phyloP scores from a whole-genome alignment of 2,329 filamentous ascomycete species.

The Paraphoma chrysanthemicola region DNA sequence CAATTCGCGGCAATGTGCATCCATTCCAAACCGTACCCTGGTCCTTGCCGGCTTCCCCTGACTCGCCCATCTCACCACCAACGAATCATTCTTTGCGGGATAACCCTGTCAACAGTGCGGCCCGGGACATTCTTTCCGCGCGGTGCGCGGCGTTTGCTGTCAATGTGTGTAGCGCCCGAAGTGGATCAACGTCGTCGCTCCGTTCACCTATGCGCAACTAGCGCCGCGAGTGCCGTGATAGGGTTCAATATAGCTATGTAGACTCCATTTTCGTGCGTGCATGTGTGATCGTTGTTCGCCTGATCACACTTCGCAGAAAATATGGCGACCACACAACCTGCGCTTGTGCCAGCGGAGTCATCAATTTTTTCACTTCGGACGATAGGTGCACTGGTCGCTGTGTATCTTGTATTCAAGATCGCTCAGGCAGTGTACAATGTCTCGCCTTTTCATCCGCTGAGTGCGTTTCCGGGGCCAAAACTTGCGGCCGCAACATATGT shows the following conservation, averaged over 20 bases:
- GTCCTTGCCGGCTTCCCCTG: background rate
- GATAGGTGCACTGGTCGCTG: constrained; percentile 7
- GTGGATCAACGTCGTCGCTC: background rate
- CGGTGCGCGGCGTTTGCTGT: background rate
- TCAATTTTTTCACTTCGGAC: constrained; percentile 14
- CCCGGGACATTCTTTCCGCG: background rate
- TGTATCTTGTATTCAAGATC: constrained; percentile 20
- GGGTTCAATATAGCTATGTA: background rate
- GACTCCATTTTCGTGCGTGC: background rate
- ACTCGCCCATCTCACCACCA: background rate
- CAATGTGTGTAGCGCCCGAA: background rate
- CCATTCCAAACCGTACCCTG: background rate
- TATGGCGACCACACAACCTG: background rate
- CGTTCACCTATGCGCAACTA: background rate
- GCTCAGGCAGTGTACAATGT: constrained; percentile 32
- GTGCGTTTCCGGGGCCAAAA: constrained; percentile 41
- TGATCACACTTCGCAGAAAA: background rate
- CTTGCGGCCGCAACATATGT: constrained; percentile 43
- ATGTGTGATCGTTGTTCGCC: background rate
- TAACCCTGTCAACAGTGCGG: background rate
- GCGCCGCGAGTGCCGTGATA: background rate
- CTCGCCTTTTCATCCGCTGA: constrained; percentile 37
- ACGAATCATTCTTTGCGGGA: background rate
- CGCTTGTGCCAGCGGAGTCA: constrained; percentile 3
- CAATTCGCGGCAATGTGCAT: background rate